phyloP scores from a whole-genome alignment of 208 protist genomes.

The Leishmania martiniquensis region DNA sequence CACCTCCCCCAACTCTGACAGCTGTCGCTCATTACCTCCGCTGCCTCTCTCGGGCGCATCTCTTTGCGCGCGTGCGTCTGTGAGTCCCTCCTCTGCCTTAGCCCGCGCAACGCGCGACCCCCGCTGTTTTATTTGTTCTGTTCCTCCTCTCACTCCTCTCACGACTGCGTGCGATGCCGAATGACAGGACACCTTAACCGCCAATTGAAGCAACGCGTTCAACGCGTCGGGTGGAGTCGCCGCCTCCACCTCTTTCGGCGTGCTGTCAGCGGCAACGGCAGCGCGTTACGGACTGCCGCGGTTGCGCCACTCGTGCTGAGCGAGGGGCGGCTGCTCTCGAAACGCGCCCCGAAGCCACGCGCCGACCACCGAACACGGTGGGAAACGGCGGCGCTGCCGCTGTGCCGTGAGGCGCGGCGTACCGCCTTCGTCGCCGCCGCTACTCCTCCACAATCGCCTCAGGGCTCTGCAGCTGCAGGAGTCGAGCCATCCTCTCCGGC shows the following conservation, averaged over 20 bases:
- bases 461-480: neutral
- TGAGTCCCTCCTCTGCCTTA: neutral
- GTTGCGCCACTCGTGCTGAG: neutral
- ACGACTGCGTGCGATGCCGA: neutral
- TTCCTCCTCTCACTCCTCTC: neutral
- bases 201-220: slow-evolving; percentile 5
- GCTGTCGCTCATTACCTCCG: neutral
- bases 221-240: slow-evolving; percentile 9
- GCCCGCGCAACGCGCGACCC: neutral
- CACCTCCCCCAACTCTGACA: neutral
- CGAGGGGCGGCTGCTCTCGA: neutral
- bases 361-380: neutral
- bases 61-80: neutral
- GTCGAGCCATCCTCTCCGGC: neutral
- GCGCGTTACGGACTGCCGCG: neutral
- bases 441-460: neutral
- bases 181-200: neutral
- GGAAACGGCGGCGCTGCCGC: neutral
- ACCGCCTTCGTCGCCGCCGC: neutral
- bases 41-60: neutral
- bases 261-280: neutral
- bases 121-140: neutral
- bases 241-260: slow-evolving; percentile 17
- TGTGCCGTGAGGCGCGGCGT: neutral
- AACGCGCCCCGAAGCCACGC: neutral